A percentile compares a stretch with the other conserved stretches of the same genome.
phyloP scores from a whole-genome alignment of 441 rosid species.

The Kokia cookei region DNA sequence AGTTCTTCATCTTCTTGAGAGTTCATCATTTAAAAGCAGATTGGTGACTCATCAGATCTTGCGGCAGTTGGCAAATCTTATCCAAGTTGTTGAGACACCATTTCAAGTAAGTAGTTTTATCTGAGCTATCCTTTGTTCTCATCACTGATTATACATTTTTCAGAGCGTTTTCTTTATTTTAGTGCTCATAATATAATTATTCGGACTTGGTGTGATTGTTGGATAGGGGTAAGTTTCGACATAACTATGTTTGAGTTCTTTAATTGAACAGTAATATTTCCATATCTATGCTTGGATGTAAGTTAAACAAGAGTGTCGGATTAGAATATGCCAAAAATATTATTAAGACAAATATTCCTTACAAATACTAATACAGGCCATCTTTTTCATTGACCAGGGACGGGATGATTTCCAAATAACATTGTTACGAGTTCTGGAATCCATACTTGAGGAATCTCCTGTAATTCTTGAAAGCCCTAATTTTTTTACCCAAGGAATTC shows the following conservation, averaged over 20 bases:
- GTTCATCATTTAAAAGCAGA: conserved; percentile 66
- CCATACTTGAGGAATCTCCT: conserved; percentile 64
- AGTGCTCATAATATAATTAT: no score
- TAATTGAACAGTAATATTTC: no score
- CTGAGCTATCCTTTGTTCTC: not conserved
- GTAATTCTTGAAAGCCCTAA: conserved; percentile 52
- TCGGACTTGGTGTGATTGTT: not conserved
- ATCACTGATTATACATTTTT: not conserved
- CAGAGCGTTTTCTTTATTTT: not conserved
- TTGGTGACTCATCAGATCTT: conserved; percentile 60
- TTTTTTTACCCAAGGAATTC: conserved; percentile 54
- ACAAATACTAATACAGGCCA: not conserved
- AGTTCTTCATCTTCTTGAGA: conserved; percentile 87
- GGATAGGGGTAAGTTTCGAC: not conserved
- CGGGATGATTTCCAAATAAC: conserved; percentile 93
- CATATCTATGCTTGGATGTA: no score
- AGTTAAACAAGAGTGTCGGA: no score
- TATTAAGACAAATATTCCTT: not conserved
- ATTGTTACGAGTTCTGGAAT: conserved; percentile 75
- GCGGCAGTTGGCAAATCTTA: conserved; percentile 75
- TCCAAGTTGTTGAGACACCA: conserved; percentile 70
- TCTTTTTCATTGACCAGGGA: conserved; percentile 43
- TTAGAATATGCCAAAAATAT: no score
- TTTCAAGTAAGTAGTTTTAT: conserved; percentile 59
- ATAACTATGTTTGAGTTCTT: no score